Evolutionary conservation across 208 protist genomes (phyloP), one percentile per base, ranked within the genome.

Genomic region (Hexamita inflata): DNA sequence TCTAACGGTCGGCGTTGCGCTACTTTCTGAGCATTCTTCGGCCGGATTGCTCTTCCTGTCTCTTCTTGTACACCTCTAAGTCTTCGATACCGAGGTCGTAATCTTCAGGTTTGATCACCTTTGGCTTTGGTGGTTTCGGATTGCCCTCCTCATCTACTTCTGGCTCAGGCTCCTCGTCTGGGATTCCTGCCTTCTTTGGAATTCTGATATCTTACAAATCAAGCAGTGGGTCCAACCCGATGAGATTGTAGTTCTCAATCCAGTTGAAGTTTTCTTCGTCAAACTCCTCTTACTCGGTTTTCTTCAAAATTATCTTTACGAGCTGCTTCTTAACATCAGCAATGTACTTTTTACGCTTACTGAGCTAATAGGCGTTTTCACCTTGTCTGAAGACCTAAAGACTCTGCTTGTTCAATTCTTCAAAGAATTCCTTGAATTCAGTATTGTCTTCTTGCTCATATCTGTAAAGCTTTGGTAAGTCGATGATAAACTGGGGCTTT

Each of bases 41-140:
- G 11, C 42, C 64, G 42, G 38, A 2, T n/a, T 70, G 15, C 15
- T 40, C 34, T 34, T 70, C 2, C 9, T 34, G 64, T 34, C 26
- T 49, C n/a, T 45, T 15, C 2, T n/a, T n/a, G 42, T 70, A 70
- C 32, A 42, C 38, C 15, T 70, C 9, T 49, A 45, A 7, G 40
- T 70, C 64, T n/a, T 70, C 64, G 7, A 70, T 45, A 15, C 64
- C 64, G 7, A 70, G n/a, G 38, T 70, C 35, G 42, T 70, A 70
- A 49, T 40, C 64, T 42, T 70, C 64, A 32, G 64, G 64, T 19
- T 70, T 49, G 26, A 70, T 70, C 35, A 32, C n/a, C 64, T 70
- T 70, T 32, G 4, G 11, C 35, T 70, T 11, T 24, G 26, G 30
- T 64, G 4, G 4, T 49, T 70, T 38, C 11, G 24, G 24, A 70